Conservation (phyloP, 306 rosid genomes). For the Sindora glabra region DNA sequence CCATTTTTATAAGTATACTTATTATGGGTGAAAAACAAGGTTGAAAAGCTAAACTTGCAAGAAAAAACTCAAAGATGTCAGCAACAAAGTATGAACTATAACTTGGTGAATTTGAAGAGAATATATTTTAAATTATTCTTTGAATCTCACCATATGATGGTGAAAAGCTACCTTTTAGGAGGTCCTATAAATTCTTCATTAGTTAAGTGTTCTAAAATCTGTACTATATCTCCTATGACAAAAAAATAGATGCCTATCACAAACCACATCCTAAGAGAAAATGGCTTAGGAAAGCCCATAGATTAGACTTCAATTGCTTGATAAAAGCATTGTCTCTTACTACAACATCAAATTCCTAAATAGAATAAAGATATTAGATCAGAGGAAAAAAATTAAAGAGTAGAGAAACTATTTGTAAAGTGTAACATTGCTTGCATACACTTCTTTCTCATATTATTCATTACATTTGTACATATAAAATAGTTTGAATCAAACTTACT, state of each 20-base stretch:
- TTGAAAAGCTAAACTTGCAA: constrained; percentile 45
- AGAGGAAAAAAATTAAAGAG: not conserved
- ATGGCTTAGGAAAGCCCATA: constrained; percentile 62
- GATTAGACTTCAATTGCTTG: constrained; percentile 24
- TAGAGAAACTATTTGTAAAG: no score
- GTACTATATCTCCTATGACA: constrained; percentile 47
- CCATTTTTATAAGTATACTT: constrained; percentile 6
- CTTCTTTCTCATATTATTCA: no score
- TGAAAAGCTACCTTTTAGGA: constrained; percentile 38
- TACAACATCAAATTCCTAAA: constrained; percentile 43
- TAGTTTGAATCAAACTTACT: no score
- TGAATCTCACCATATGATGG: constrained; percentile 36
- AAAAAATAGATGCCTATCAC: constrained; percentile 38
- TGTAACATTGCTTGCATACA: no score
- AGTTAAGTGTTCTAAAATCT: constrained; percentile 53
- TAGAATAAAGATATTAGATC: not conserved
- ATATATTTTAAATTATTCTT: no score
- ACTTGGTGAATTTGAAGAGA: not conserved
- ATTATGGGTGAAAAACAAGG: constrained; percentile 52
- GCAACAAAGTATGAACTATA: not conserved
- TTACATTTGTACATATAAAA: no score
- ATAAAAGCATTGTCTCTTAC: constrained; percentile 52
- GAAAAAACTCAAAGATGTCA: not conserved
- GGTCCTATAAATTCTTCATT: constrained; percentile 62
- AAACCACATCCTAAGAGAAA: constrained; percentile 41